A percentile compares a stretch with the other conserved stretches of the same genome.
phyloP scores from a whole-genome alignment of 2,329 filamentous ascomycete genomes.

The Curvularia eragrostidis region DNA sequence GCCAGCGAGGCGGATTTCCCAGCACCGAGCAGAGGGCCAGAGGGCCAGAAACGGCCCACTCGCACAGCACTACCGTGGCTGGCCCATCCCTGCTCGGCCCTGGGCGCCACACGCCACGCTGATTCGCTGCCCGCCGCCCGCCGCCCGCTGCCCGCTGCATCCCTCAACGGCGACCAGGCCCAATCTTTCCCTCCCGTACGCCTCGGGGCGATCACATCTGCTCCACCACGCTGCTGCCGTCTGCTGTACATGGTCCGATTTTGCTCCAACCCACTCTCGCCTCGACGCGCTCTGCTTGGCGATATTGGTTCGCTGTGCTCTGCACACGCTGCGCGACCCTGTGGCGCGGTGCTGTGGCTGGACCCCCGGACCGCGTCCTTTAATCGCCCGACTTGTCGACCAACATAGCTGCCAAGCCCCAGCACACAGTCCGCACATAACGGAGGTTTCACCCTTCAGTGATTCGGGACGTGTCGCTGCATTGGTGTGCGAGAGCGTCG shows the following conservation, averaged over 20 bases:
- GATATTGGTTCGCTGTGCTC: not conserved
- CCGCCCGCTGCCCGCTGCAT: not conserved
- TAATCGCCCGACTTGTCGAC: slow-evolving; percentile 1
- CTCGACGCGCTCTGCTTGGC: not conserved
- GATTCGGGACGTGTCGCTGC: slow-evolving; percentile 11
- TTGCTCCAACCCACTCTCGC: not conserved
- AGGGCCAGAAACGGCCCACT: slow-evolving; percentile 15
- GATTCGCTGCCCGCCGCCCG: slow-evolving; percentile 11
- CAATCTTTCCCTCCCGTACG: slow-evolving; percentile 16
- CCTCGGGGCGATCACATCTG: slow-evolving; percentile 16
- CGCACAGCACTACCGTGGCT: slow-evolving; percentile 19
- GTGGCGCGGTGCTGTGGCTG: slow-evolving; percentile 1
- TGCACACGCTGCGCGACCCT: not conserved
- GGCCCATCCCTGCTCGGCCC: slow-evolving; percentile 14
- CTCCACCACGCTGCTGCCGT: slow-evolving; percentile 8
- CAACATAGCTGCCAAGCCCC: slow-evolving; percentile 15
- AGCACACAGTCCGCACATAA: slow-evolving; percentile 8
- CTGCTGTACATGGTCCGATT: no score
- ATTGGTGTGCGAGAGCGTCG: not conserved
- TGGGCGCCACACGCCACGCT: slow-evolving; percentile 18
- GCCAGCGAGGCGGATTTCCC: slow-evolving; percentile 21
- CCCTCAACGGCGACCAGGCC: slow-evolving; percentile 13
- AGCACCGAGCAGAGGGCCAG: slow-evolving; percentile 17
- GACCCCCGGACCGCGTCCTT: slow-evolving; percentile 7
- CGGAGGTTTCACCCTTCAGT: slow-evolving; percentile 19